These are phyloP conservation scores for Thelonectria olida DNA, from an alignment of 2,329 filamentous ascomycete species.

Conservation along the genomic window DNA sequence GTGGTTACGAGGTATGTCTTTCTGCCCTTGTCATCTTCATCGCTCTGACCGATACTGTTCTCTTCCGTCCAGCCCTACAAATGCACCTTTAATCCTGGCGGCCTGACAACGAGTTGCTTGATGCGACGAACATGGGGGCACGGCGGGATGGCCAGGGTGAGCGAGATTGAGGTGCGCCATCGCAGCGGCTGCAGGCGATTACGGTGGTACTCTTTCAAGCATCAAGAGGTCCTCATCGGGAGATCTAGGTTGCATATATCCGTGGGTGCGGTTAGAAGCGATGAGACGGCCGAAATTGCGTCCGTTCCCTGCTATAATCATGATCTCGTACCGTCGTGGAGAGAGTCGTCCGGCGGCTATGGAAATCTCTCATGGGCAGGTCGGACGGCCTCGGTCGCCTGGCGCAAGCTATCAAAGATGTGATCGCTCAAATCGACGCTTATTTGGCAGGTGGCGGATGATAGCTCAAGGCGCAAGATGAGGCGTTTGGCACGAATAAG, in stretches of 20 bases:
- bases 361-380: constrained; percentile 16
- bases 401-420: constrained; percentile 24
- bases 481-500: constrained; percentile 15
- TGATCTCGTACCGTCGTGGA: not conserved
- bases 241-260: too few species aligned
- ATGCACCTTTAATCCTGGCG: constrained; percentile 2
- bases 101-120: not conserved
- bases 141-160: constrained; percentile 27
- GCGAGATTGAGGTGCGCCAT: constrained; percentile 34
- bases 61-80: constrained; percentile 32
- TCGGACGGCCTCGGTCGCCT: constrained; percentile 25
- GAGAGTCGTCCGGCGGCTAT: constrained; percentile 14
- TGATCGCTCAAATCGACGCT: constrained; percentile 28
- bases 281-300: constrained; percentile 24
- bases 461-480: constrained; percentile 14
- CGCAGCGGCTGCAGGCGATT: constrained; percentile 20
- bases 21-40: not conserved
- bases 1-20: not conserved
- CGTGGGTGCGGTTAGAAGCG: not conserved
- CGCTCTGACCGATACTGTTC: not conserved
- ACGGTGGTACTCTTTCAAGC: constrained; percentile 1
- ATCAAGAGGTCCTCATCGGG: too few species aligned
- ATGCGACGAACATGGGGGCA: constrained; percentile 2
- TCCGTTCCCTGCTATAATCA: not conserved
- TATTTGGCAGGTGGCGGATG: constrained; percentile 23